These are phyloP conservation scores for Mortierella claussenii DNA, from an alignment of 192 early-diverging fungal genomes.

Conservation along the genomic window DNA sequence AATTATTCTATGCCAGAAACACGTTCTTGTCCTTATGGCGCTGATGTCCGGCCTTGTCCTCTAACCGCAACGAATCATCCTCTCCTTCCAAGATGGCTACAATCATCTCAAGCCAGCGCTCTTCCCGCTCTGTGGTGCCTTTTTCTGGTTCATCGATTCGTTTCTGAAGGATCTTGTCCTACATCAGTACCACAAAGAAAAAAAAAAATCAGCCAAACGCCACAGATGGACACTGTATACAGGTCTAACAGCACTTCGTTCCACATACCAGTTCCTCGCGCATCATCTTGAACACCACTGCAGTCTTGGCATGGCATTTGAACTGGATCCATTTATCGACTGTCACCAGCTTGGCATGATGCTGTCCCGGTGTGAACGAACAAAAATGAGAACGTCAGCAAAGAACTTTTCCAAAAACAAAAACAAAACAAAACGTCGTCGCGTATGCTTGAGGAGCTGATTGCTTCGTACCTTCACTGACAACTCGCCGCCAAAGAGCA, in stretches of 20 bases:
- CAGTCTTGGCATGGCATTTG: constrained; percentile 63
- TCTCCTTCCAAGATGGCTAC: constrained; percentile 49
- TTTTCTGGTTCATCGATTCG: constrained; percentile 48
- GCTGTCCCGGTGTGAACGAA: constrained; percentile 28
- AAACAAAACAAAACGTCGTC: too few species aligned
- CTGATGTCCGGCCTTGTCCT: constrained; percentile 31
- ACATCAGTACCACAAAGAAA: not conserved
- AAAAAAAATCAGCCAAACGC: too few species aligned
- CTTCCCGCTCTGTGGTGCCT: constrained; percentile 38
- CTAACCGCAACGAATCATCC: constrained; percentile 27
- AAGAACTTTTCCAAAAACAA: too few species aligned
- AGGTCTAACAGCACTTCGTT: too few species aligned
- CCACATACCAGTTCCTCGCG: constrained; percentile 57
- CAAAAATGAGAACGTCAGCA: too few species aligned
- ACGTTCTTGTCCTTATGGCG: constrained; percentile 32
- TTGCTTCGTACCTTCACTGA: constrained; percentile 62
- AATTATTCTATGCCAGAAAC: constrained; percentile 27
- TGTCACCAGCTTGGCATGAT: constrained; percentile 53
- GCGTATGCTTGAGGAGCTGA: too few species aligned
- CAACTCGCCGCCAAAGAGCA: constrained; percentile 62
- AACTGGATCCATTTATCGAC: constrained; percentile 65
- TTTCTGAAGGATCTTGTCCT: constrained; percentile 53
- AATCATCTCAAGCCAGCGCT: constrained; percentile 49
- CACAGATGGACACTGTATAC: too few species aligned
- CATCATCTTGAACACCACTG: constrained; percentile 61